phyloP scores from a whole-genome alignment of 257 asterid genomes.

The Vinca minor region DNA sequence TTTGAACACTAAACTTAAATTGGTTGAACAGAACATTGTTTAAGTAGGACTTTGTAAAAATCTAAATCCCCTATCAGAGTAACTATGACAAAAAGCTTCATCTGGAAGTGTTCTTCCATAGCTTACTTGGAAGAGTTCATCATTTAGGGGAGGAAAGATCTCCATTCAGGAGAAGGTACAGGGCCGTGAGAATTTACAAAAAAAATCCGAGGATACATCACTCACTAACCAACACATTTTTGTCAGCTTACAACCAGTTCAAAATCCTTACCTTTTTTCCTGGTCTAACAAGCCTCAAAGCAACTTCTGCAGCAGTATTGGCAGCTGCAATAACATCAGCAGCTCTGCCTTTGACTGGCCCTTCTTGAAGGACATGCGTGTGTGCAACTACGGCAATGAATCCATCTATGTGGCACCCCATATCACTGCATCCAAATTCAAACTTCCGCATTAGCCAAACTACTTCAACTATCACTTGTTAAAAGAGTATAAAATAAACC shows the following conservation, averaged over 20 bases:
- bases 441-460: not conserved
- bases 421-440: constrained; percentile 45
- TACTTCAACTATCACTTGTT: too few species aligned
- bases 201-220: not conserved
- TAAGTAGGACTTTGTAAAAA: not conserved
- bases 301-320: constrained; percentile 85
- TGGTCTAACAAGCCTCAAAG: constrained; percentile 71
- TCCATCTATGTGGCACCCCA: constrained; percentile 91
- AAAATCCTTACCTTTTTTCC: constrained; percentile 50
- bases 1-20: not conserved
- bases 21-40: not conserved
- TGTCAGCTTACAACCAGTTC: not conserved
- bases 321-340: constrained; percentile 89
- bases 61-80: constrained; percentile 34
- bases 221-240: not conserved
- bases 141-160: constrained; percentile 23
- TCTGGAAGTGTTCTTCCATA: constrained; percentile 27
- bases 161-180: not conserved
- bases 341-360: constrained; percentile 71
- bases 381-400: constrained; percentile 79
- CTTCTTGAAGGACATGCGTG: constrained; percentile 66
- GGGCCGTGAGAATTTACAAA: too few species aligned
- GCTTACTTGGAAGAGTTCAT: constrained; percentile 18
- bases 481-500: too few species aligned
- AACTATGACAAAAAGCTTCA: constrained; percentile 42